A percentile compares a stretch with the other conserved stretches of the same genome.
Conservation (phyloP, 108 stramenopile species). For the Nitzschia putrida region DNA sequence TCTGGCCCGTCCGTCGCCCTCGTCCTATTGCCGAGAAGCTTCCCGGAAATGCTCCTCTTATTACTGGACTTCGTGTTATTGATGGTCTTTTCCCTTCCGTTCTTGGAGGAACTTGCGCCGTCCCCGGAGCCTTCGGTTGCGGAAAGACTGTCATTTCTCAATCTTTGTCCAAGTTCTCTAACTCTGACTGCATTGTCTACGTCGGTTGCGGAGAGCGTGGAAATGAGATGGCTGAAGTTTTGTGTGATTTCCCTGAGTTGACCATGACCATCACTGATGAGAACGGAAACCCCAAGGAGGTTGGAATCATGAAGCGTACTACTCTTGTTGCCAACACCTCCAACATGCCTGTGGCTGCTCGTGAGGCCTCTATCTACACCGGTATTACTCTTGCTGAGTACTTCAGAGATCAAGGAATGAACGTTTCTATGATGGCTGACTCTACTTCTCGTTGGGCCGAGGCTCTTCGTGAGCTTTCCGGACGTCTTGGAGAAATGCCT, state of each 20-base stretch:
- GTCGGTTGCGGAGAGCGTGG: conserved; percentile 96
- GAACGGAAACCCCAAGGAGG: conserved; percentile 87
- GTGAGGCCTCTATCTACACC: conserved; percentile 99
- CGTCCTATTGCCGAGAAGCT: conserved; percentile 98
- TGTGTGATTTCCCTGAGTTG: conserved; percentile 99
- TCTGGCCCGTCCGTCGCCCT: conserved; percentile 99
- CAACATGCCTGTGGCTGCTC: conserved; percentile 99
- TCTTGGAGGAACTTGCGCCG: conserved; percentile 98
- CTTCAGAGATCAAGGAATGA: conserved; percentile 99
- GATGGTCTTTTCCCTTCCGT: conserved; percentile 99
- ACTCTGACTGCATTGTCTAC: conserved; percentile 94
- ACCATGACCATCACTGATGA: conserved; percentile 93
- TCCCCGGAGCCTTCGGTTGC: conserved; percentile 98
- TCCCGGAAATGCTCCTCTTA: conserved; percentile 95
- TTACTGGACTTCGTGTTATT: conserved; percentile 98
- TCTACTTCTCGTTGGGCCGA: conserved; percentile 99
- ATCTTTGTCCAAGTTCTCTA: conserved; percentile 98
- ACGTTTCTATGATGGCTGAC: conserved; percentile 99
- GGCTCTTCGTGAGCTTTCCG: conserved; percentile 99
- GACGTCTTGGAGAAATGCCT: conserved; percentile 99
- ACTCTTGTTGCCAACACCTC: conserved; percentile 99
- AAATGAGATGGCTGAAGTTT: conserved; percentile 99
- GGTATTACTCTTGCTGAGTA: conserved; percentile 97
- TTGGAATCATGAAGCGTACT: conserved; percentile 99
- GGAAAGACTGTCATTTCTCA: conserved; percentile 99